Evolutionary conservation across 768 basidiomycete genomes (phyloP).

Genomic region (Cystobasidium ongulense): DNA sequence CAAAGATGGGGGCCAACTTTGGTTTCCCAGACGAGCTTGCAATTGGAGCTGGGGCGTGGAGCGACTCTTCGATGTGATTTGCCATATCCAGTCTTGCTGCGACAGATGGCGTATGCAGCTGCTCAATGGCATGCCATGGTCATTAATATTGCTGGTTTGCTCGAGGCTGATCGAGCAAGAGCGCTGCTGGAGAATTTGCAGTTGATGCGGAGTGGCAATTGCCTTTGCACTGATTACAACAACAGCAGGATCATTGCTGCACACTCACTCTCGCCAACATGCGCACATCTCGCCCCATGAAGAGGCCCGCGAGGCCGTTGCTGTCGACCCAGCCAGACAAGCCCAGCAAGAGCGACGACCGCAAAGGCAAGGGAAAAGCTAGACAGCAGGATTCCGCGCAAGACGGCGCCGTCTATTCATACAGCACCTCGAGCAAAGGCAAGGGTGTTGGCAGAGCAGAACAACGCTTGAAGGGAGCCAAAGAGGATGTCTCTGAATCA

Average conservation of each 20-base stretch:
- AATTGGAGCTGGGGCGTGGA: background rate
- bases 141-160: background rate
- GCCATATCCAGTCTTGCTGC: background rate
- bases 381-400: background rate
- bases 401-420: background rate
- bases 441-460: background rate
- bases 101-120: background rate
- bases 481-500: background rate
- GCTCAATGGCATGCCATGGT: no score
- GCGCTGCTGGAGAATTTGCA: background rate
- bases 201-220: background rate
- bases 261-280: background rate
- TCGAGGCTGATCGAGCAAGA: background rate
- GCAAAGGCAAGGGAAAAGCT: slow-evolving; percentile 31
- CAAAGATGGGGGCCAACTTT: slow-evolving; percentile 17
- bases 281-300: slow-evolving; percentile 19
- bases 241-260: background rate
- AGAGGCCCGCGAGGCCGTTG: slow-evolving; percentile 5
- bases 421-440: background rate
- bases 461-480: background rate
- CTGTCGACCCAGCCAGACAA: background rate
- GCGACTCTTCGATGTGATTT: background rate
- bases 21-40: background rate
- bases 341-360: slow-evolving; percentile 4
- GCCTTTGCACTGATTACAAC: background rate